Base-by-base conservation (phyloP, 192 early-diverging fungal species). In the Coemansia sp. region DNA sequence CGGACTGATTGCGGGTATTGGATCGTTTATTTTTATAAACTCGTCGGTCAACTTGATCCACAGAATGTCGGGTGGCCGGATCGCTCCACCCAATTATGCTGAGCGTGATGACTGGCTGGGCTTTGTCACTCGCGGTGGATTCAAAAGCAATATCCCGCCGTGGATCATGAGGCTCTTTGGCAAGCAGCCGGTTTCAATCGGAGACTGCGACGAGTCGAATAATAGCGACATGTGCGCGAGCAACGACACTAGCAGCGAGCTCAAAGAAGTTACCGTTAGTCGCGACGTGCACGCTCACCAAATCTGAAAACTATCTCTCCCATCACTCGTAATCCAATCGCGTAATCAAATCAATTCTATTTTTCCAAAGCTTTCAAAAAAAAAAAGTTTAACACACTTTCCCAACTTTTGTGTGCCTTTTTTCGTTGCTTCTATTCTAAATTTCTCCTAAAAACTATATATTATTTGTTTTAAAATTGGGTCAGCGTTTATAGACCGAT, bases 1-100 rank as follows among this genome's bases (percentile, higher is more conserved):
- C 78, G 91, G 93, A 66, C 82, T 94, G 27, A 90, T 94, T 61
- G 89, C 86, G 38, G 93, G 93, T 24, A 76, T 94, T 36, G 72
- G 90, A 34, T 86, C 90, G 7, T 92, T 90, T 40, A 78, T 92
- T 20, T 74, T 89, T 49, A 89, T 94, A 78, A 93, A 94, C 77
- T 85, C 85, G 42, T 65, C 85, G 6, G 86, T 88, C 24, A 89
- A 60, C 24, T 40, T 92, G 40, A 29, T 93, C 4, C 78, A 86
- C 65, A 91, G 86, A 71, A 36, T 87, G 2, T 86, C 87, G 24
- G 40, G 84, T 27, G 91, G 90, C 27, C 82, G 87, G 24, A 80
- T 89, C 61, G 77, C 68, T 12, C 80, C 80, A 31, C 80, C 76
- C 1, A 83, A 78, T 73, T 78, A 67, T 49, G 65, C 70, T n/a